Evolutionary conservation across 148 eudicot genomes (phyloP), one percentile per base, ranked within the genome.

Genomic region (Silene conica): DNA sequence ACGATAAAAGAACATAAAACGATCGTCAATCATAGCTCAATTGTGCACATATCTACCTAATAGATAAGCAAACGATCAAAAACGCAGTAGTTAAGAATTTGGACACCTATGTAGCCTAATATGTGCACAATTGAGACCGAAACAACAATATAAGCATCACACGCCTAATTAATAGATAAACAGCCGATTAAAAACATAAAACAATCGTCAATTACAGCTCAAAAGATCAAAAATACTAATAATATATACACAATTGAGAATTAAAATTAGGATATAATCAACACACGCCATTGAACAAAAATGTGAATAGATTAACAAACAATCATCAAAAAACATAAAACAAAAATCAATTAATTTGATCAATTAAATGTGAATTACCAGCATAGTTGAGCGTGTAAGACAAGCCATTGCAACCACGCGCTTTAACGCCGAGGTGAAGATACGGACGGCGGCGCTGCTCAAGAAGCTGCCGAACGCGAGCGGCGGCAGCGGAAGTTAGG

Each of bases 331-430:
- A 15, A 66, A 16, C 45, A 43, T 20, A n/a, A n/a, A 69, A 46
- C 34, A 45, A 67, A 18, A 59, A 1, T 59, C 26, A 1, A 21
- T 50, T 12, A 50, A 50, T 13, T 13, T 15, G 9, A 50, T 50
- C 55, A 50, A 13, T 14, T 15, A 50, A 50, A 15, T 50, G 63
- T 3, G 43, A 21, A n/a, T 19, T 69, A 69, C 72, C 72, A 20
- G 92, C 89, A 28, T 88, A 88, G 69, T 88, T 88, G 74, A 88
- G 92, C 67, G 92, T 88, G 73, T 88, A 88, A 1, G 89, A 86
- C 75, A 88, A 84, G 73, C 90, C 92, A 71, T 88, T 90, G 82
- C 92, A 90, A n/a, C 89, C 92, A 65, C 92, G 92, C 69, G 96
- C 84, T 78, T 90, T 88, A 74, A 90, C 90, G 19, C 92, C 90